Evolutionary conservation across 1,284 basidiomycete species (phyloP), one percentile per base, ranked within the genome.

Genomic region (Gymnopus androsaceus): DNA sequence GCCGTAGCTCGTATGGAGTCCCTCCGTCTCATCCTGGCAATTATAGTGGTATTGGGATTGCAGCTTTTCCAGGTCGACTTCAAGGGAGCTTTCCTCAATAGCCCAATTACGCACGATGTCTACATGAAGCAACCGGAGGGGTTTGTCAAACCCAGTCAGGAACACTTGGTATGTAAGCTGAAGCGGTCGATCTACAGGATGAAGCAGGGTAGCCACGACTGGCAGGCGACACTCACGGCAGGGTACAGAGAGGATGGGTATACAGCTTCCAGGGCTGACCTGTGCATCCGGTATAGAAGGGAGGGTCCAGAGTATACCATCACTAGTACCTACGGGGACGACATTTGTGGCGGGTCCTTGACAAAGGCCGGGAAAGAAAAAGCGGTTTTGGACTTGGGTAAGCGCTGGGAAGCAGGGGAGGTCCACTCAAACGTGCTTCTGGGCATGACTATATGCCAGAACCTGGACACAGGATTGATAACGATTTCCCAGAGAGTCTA

Each of bases 171-270:
- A 9, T 41, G 37, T 12, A 57, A 51, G 3, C 28, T 57, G 14
- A 11, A 38, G 6, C 7, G 37, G n/a, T 40, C 37, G 5, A 40
- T 40, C n/a, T 57, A 57, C 33, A 51, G 56, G 1, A 52, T 44
- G 2, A 52, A 36, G n/a, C 31, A 57, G 11, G 50, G 41, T 3
- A 42, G 42, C 0, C 42, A 57, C 36, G 46, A 57, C 15, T 57
- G 56, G 56, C 44, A 36, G 3, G 11, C 19, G 1, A 21, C 46
- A 5, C 37, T 57, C 0, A 44, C 38, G 4, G 14, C 47, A 11
- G 21, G 25, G 0, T 53, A 38, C n/a, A 7, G 21, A 4, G 17
- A 23, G 1, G 11, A 25, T 14, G 42, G 42, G 19, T 45, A 25
- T n/a, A 25, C 5, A 7, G 4, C 42, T n/a, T 45, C 42, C 19